Base-by-base conservation (phyloP, 2,329 filamentous ascomycete species). In the Claviceps spartinae region DNA sequence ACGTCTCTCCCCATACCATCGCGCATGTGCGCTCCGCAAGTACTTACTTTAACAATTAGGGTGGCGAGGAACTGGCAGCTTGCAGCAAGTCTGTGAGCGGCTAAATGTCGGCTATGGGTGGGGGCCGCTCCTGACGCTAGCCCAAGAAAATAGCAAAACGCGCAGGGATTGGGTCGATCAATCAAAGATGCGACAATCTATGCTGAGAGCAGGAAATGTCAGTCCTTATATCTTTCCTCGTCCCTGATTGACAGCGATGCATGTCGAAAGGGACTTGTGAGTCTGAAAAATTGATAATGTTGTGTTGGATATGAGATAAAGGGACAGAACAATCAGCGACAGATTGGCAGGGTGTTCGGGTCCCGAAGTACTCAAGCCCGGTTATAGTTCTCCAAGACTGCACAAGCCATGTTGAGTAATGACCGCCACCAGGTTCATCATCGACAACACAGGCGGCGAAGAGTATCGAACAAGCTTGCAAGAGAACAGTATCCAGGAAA, bases 121-220 rank as follows among this genome's bases (percentile, higher is more conserved):
- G 3, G 20, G 49, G 3, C 44, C 44, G 49, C 46, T 37, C 20
- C 38, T n/a, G 38, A n/a, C 51, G 49, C 55, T 57, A 57, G 48
- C 43, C 51, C 18, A 18, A 48, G 16, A 9, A 54, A 53, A 40
- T 13, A 37, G 49, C 45, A 47, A 48, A 26, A 41, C 16, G 30
- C 50, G 49, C 54, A 57, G 53, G 54, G 53, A 50, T 56, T 54
- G 47, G 46, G 40, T 44, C 34, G 47, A 49, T 52, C 16, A 34
- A 13, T 20, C 14, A 47, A 16, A 47, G 30, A 40, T 41, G 48
- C 48, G 43, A 50, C 37, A 50, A 48, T 51, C 52, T 53, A 44
- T 50, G 24, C 24, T 38, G 37, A 41, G 41, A 48, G 13, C 26
- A 51, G 36, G n/a, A 40, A 44, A 26, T 44, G 52, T 51, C 37